These are phyloP conservation scores for Aphanomyces euteiches DNA, from an alignment of 352 stramenopile species.

Conservation along the genomic window DNA sequence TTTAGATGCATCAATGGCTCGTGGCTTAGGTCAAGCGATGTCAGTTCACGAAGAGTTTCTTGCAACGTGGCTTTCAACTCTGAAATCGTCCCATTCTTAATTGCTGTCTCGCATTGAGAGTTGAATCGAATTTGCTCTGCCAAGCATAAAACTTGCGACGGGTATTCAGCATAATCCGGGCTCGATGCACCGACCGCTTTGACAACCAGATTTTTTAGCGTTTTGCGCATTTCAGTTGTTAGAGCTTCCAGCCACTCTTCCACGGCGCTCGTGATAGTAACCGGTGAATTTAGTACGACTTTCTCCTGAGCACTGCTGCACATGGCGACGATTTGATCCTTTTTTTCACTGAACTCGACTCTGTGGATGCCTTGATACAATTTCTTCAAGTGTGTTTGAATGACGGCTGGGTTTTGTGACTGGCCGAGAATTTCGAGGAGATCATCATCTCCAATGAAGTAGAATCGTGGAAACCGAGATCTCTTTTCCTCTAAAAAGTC, in stretches of 20 bases:
- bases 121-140: conserved; percentile 92
- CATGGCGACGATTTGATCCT: conserved; percentile 87
- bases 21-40: conserved; percentile 79
- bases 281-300: conserved; percentile 73
- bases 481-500: conserved; percentile 95
- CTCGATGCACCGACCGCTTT: conserved; percentile 62
- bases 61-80: conserved; percentile 67
- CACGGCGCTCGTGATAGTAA: conserved; percentile 85
- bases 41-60: conserved; percentile 69
- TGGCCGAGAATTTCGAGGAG: conserved; percentile 94
- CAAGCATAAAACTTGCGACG: conserved; percentile 89
- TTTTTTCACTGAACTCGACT: conserved; percentile 85
- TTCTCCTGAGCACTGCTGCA: conserved; percentile 76
- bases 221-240: conserved; percentile 88
- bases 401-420: conserved; percentile 87
- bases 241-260: conserved; percentile 93
- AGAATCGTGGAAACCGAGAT: conserved; percentile 91
- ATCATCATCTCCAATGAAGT: conserved; percentile 96
- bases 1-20: conserved; percentile 90
- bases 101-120: conserved; percentile 75
- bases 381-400: conserved; percentile 95
- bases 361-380: conserved; percentile 93
- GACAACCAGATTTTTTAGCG: conserved; percentile 69
- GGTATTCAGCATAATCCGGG: conserved; percentile 85
- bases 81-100: conserved; percentile 62